Evolutionary conservation across 1,284 basidiomycete genomes (phyloP).

Genomic region (Microbotryum silenes-acaulis): DNA sequence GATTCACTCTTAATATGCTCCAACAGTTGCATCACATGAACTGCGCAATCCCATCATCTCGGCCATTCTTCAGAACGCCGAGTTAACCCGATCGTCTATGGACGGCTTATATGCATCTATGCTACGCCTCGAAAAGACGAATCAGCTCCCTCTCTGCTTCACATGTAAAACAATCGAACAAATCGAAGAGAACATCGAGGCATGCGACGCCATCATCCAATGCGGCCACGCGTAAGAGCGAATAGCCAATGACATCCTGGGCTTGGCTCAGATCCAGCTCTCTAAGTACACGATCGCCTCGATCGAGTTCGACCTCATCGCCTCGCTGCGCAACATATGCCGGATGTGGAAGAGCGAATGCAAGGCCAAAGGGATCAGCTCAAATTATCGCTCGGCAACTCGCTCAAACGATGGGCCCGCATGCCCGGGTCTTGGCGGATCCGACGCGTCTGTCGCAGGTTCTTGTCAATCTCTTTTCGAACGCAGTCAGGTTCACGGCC

Average conservation of each 20-base stretch:
- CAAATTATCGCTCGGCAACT: slow-evolving; percentile 20
- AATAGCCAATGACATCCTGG: slow-evolving; percentile 29
- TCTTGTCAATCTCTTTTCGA: slow-evolving; percentile 20
- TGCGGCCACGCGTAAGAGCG: slow-evolving; percentile 24
- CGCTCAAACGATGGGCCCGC: slow-evolving; percentile 20
- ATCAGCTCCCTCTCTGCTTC: slow-evolving; percentile 7
- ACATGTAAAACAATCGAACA: slow-evolving; percentile 6
- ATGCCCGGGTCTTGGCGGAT: slow-evolving; percentile 21
- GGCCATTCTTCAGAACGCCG: slow-evolving; percentile 23
- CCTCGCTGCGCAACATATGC: slow-evolving; percentile 15
- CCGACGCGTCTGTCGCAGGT: slow-evolving; percentile 10
- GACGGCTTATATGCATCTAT: slow-evolving; percentile 1
- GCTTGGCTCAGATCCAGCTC: slow-evolving; percentile 28
- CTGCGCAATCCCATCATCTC: slow-evolving; percentile 21
- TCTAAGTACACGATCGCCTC: slow-evolving; percentile 22
- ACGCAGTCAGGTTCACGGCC: slow-evolving; percentile 28
- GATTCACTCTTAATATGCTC: too few species aligned
- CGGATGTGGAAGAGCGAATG: slow-evolving; percentile 26
- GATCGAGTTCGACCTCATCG: slow-evolving; percentile 18
- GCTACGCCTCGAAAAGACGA: neutral
- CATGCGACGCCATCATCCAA: slow-evolving; percentile 23
- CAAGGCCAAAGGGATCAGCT: slow-evolving; percentile 17
- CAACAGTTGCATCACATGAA: slow-evolving; percentile 21
- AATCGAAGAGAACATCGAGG: slow-evolving; percentile 25
- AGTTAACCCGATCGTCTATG: slow-evolving; percentile 22